Evolutionary conservation across 257 asterid species (phyloP), one percentile per base, ranked within the genome.

Genomic region (Ehretia macrophylla): DNA sequence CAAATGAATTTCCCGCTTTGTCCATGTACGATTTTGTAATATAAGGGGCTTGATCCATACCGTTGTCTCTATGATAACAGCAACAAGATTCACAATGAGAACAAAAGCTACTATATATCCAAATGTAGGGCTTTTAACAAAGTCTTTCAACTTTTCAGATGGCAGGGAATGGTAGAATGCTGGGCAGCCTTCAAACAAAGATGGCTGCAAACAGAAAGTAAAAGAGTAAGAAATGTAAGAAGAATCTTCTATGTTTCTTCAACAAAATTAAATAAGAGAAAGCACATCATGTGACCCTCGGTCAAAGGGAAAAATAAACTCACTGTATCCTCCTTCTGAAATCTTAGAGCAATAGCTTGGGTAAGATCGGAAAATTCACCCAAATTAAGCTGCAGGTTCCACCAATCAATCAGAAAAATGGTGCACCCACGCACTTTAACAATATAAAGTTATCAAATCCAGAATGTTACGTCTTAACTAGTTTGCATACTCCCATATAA

Each of bases 321-420:
- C 75, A 88, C 99, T n/a, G 76, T 70, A 50, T 90, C 85, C 81
- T 86, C 99, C 79, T 93, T 93, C 73, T 93, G 97, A 77, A 93
- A 93, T 75, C 82, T 83, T 57, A 93, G 84, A 32, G 95, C 95
- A 53, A 93, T 93, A 48, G 99, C 94, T 50, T 80, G 81, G 60
- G 96, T 83, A 51, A 93, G 85, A 79, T 93, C 99, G 48, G 74
- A 69, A 81, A 93, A 93, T 77, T 93, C 97, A 5, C 75, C 90
- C 88, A 89, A 78, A 70, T 74, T 81, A 65, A 93, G 53, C 35
- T 35, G 45, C 37, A 16, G 18, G 13, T 32, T 8, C n/a, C n/a
- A n/a, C n/a, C 59, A 62, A 49, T 11, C 54, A 17, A 49, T 18
- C 54, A 49, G 27, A 18, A 49, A 14, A 27, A 20, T 42, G 16